These are phyloP conservation scores for Hapsidospora chrysogenum DNA, from an alignment of 495 filamentous ascomycete genomes.

Conservation along the genomic window DNA sequence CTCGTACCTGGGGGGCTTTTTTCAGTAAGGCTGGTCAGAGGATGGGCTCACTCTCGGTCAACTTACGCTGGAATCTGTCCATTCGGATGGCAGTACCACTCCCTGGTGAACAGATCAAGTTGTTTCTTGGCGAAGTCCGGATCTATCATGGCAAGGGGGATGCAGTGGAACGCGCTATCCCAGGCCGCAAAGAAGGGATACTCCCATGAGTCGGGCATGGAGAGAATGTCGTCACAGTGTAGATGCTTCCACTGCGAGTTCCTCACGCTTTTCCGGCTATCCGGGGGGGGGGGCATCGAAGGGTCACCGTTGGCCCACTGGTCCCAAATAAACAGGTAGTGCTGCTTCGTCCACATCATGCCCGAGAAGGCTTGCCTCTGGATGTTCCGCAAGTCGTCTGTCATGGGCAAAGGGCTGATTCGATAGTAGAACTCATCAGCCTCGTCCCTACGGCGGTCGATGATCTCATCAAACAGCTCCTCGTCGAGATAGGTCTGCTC, in stretches of 20 bases:
- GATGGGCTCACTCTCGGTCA: background rate
- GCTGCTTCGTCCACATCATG: conserved; percentile 97
- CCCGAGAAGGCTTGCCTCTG: conserved; percentile 86
- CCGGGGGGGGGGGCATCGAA: conserved; percentile 60
- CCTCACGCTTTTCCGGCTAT: conserved; percentile 61
- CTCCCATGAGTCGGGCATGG: conserved; percentile 97
- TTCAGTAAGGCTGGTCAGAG: conserved; percentile 13
- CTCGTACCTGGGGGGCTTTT: conserved; percentile 44
- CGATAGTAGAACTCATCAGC: conserved; percentile 92
- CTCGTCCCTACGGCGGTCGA: conserved; percentile 69
- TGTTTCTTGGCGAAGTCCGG: conserved; percentile 97
- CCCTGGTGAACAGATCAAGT: conserved; percentile 81
- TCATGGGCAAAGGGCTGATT: conserved; percentile 87
- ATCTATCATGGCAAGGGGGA: conserved; percentile 90
- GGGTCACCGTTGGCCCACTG: conserved; percentile 83
- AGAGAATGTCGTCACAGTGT: conserved; percentile 83
- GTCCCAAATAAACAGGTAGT: conserved; percentile 92
- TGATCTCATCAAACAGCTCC: conserved; percentile 78
- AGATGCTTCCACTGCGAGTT: conserved; percentile 88
- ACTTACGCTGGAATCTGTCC: conserved; percentile 57
- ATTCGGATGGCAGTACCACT: conserved; percentile 99
- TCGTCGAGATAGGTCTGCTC: conserved; percentile 69
- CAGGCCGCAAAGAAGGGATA: conserved; percentile 97
- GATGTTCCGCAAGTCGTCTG: conserved; percentile 86
- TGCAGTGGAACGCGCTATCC: conserved; percentile 95